These are phyloP conservation scores for Botryotinia convoluta DNA, from an alignment of 2,329 filamentous ascomycete genomes.

Conservation along the genomic window DNA sequence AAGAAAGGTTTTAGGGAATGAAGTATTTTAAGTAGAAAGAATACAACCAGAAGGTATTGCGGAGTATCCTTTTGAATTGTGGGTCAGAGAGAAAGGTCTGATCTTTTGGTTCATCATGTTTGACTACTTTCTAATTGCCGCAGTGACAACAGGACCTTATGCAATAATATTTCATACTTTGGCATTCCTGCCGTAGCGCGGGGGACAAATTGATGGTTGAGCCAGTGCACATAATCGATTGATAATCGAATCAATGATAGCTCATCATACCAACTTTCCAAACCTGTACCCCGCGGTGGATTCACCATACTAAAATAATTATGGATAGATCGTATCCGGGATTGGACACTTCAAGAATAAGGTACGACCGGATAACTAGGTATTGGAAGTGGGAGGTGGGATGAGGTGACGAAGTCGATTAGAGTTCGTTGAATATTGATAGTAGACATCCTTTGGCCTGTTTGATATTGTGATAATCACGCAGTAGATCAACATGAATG, in stretches of 20 bases:
- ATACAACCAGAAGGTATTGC: neutral
- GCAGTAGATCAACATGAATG: neutral
- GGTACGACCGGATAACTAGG: neutral
- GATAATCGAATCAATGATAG: slow-evolving; percentile 11
- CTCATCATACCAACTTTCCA: neutral
- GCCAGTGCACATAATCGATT: slow-evolving; percentile 7
- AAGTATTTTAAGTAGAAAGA: neutral
- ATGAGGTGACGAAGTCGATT: neutral
- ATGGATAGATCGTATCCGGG: slow-evolving; percentile 11
- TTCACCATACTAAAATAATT: slow-evolving; percentile 2
- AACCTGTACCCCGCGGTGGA: slow-evolving; percentile 13
- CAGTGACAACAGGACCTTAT: slow-evolving; percentile 1
- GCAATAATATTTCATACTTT: neutral
- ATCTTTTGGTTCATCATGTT: neutral
- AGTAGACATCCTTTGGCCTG: neutral
- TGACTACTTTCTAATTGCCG: neutral
- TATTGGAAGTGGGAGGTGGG: neutral
- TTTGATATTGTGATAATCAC: neutral
- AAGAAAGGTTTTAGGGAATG: neutral
- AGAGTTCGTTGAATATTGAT: neutral
- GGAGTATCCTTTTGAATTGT: neutral
- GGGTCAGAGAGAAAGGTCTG: neutral
- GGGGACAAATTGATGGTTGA: neutral
- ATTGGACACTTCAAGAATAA: neutral
- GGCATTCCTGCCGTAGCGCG: neutral